Evolutionary conservation across 768 basidiomycete genomes (phyloP), one percentile per base, ranked within the genome.

Genomic region (Tubosaeta sp.): DNA sequence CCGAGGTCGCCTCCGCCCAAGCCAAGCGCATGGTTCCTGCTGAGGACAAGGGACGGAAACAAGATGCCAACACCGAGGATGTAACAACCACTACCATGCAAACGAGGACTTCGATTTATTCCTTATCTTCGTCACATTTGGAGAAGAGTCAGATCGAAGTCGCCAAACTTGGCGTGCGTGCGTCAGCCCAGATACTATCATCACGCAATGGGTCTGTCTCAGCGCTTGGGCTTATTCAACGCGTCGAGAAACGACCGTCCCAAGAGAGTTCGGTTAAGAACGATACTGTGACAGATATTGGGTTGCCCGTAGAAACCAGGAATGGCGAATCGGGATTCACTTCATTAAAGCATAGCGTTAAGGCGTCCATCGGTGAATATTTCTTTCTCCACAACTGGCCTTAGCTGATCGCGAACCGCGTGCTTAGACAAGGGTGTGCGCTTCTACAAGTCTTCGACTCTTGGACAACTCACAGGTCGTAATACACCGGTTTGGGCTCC

Each of bases 311-410:
- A 21, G 67, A 70, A 11, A 48, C 30, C 34, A 56, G 67, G 48
- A 55, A 55, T 24, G 51, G 35, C 42, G 76, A 76, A 53, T 73
- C 74, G 8, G 74, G 72, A 11, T 62, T 80, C 29, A 69, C 60
- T 44, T 73, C 76, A 27, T 71, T 90, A 56, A 87, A 78, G 66
- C 87, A 89, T 57, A 82, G 80, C 52, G 75, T 91, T 57, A 86
- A 79, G 65, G 74, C 78, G 52, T 91, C 89, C 1, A 82, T 91
- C 53, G 87, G 89, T 87, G 57, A 31, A 75, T 67, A 13, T 19
- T 14, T 19, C 22, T 71, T 22, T 41, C 0, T 29, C 1, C 11
- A 11, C 44, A 25, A 25, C 19, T 36, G 34, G 16, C 24, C 22
- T 44, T 14, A 24, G 12, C 46, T 49, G 50, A 45, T 54, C 2